phyloP scores from a whole-genome alignment of 768 basidiomycete genomes.

The Dentipellis sp. region DNA sequence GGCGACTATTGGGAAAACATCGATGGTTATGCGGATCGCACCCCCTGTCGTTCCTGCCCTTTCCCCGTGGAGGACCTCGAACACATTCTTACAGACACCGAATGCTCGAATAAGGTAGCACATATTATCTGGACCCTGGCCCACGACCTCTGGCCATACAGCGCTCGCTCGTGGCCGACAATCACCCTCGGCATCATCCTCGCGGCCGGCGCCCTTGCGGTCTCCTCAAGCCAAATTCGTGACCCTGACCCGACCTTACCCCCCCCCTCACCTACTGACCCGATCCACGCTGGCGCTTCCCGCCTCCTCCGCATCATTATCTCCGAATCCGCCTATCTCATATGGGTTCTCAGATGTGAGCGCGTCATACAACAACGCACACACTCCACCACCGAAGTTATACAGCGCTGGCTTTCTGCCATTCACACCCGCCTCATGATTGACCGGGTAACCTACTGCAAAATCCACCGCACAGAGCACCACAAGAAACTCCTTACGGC shows the following conservation, averaged over 20 bases:
- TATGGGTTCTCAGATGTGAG: slow-evolving; percentile 2
- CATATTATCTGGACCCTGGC: not conserved
- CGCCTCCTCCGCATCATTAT: slow-evolving; percentile 1
- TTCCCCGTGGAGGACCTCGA: not conserved
- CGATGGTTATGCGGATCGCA: not conserved
- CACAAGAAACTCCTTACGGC: not conserved
- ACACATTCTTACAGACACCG: not conserved
- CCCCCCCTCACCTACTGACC: not conserved
- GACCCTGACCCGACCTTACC: not conserved
- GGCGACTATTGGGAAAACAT: not conserved
- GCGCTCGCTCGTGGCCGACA: not conserved
- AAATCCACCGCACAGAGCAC: not conserved
- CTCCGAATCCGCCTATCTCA: slow-evolving; percentile 1
- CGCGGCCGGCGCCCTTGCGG: not conserved
- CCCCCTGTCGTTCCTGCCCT: not conserved
- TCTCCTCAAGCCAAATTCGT: not conserved
- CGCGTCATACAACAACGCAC: not conserved
- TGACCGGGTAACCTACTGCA: not conserved
- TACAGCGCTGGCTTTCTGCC: not conserved
- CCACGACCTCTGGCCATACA: not conserved
- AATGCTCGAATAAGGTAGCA: not conserved
- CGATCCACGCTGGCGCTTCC: not conserved
- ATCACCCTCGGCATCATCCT: not conserved
- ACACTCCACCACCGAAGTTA: not conserved
- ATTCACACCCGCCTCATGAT: not conserved